A percentile compares a stretch with the other conserved stretches of the same genome.
phyloP scores from a whole-genome alignment of 192 early-diverging fungal species.

The Linderina pennispora region DNA sequence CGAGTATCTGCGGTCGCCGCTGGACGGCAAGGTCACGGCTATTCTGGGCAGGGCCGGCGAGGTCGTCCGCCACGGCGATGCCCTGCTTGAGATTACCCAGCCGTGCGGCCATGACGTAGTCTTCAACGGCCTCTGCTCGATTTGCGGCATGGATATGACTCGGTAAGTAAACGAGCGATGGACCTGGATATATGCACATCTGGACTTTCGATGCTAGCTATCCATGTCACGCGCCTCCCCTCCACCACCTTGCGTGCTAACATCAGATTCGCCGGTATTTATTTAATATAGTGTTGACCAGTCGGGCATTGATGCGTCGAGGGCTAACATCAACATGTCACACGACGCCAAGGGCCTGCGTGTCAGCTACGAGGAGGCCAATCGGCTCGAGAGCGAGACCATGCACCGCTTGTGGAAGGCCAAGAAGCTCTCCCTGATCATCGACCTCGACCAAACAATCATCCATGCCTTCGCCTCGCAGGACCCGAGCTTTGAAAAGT shows the following conservation, averaged over 20 bases:
- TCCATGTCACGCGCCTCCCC: too few species aligned
- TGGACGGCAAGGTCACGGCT: slow-evolving; percentile 20
- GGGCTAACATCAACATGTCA: slow-evolving; percentile 72
- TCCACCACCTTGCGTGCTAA: too few species aligned
- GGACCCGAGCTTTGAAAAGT: slow-evolving; percentile 21
- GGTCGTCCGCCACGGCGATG: slow-evolving; percentile 6
- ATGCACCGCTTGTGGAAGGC: slow-evolving; percentile 52
- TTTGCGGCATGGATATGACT: slow-evolving; percentile 70
- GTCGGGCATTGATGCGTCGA: slow-evolving; percentile 41
- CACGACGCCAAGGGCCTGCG: slow-evolving; percentile 66
- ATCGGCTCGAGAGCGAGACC: slow-evolving; percentile 13
- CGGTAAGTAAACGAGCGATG: background rate
- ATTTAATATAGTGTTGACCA: background rate
- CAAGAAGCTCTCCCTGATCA: slow-evolving; percentile 77
- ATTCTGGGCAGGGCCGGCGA: slow-evolving; percentile 14
- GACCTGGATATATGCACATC: too few species aligned
- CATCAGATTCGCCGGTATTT: too few species aligned
- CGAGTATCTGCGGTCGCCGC: slow-evolving; percentile 34
- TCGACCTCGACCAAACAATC: slow-evolving; percentile 97
- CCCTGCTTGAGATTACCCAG: slow-evolving; percentile 32
- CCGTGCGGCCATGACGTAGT: slow-evolving; percentile 71
- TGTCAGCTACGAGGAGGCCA: slow-evolving; percentile 48
- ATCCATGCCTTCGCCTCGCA: slow-evolving; percentile 71
- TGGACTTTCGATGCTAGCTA: too few species aligned
- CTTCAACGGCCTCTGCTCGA: slow-evolving; percentile 70